Evolutionary conservation across 345 rosid genomes (phyloP).

Genomic region (Salix arbutifolia): DNA sequence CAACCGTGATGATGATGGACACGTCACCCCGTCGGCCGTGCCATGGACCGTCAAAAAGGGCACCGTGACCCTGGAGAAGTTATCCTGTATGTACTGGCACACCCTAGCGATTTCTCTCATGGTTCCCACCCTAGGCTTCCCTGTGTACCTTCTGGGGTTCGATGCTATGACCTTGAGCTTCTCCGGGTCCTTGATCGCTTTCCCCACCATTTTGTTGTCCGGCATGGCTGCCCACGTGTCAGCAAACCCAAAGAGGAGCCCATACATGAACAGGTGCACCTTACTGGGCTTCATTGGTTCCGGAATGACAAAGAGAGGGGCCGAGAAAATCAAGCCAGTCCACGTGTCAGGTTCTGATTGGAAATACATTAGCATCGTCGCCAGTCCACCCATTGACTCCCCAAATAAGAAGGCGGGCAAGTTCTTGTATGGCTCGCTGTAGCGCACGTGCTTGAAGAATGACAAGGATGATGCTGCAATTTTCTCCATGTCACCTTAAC

Average conservation of each 20-base stretch:
- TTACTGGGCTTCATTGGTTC: slow-evolving; percentile 86
- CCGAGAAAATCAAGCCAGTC: slow-evolving; percentile 95
- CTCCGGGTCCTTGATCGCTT: slow-evolving; percentile 73
- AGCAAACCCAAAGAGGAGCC: slow-evolving; percentile 79
- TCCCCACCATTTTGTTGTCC: slow-evolving; percentile 77
- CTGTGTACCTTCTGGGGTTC: slow-evolving; percentile 77
- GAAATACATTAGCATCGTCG: slow-evolving; percentile 86
- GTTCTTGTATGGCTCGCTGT: slow-evolving; percentile 63
- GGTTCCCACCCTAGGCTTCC: slow-evolving; percentile 87
- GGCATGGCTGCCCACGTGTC: slow-evolving; percentile 98
- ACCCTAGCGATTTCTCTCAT: slow-evolving; percentile 81
- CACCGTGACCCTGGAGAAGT: slow-evolving; percentile 51
- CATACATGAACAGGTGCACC: slow-evolving; percentile 58
- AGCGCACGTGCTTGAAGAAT: slow-evolving; percentile 74
- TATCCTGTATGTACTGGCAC: slow-evolving; percentile 74
- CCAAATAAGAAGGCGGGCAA: slow-evolving; percentile 83
- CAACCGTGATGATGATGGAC: slow-evolving; percentile 65
- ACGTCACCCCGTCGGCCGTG: slow-evolving; percentile 74
- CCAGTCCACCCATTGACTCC: slow-evolving; percentile 90
- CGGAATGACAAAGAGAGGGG: slow-evolving; percentile 88
- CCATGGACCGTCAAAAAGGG: slow-evolving; percentile 80
- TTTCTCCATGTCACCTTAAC: slow-evolving; percentile 80
- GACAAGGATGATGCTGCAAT: slow-evolving; percentile 72
- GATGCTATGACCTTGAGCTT: slow-evolving; percentile 81
- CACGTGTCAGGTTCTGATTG: slow-evolving; percentile 69